Percentiles rank a stretch among this genome's conserved stretches.
These are phyloP conservation scores for Aquilaria yunnanensis DNA, from an alignment of 345 rosid species.

Conservation along the genomic window DNA sequence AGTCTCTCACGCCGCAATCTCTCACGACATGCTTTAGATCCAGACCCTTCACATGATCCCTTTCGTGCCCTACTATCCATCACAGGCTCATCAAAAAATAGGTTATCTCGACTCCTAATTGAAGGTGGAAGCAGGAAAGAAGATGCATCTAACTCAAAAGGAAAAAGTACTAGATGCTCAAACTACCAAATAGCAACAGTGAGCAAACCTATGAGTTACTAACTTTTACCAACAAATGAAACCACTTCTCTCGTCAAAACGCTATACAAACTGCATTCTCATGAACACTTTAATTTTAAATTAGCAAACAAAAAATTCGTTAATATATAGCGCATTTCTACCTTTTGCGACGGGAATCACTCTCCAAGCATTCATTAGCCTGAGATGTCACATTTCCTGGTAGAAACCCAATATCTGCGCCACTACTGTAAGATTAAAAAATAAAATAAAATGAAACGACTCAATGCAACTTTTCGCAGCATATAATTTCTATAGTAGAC, in stretches of 20 bases:
- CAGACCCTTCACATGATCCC: constrained; percentile 27
- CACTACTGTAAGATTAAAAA: constrained; percentile 6
- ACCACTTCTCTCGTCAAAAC: no score
- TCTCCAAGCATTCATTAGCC: constrained; percentile 25
- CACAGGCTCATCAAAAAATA: neutral
- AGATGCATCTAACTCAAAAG: no score
- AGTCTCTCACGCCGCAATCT: constrained; percentile 80
- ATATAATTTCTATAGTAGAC: no score
- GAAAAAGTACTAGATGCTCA: no score
- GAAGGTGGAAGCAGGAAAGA: no score
- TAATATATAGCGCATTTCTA: constrained; percentile 4
- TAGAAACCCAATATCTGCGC: constrained; percentile 27
- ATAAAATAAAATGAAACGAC: neutral
- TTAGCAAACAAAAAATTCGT: neutral
- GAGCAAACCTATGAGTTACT: no score
- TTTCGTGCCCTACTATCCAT: constrained; percentile 19
- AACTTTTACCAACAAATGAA: no score
- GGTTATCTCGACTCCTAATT: no score
- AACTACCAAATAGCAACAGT: no score
- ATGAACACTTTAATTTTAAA: no score
- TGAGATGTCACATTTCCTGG: constrained; percentile 24
- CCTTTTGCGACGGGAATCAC: constrained; percentile 43
- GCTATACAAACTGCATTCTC: no score
- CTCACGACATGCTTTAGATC: constrained; percentile 84
- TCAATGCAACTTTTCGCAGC: neutral